Conservation (phyloP, 1,284 basidiomycete species). For the Boletus mariae region DNA sequence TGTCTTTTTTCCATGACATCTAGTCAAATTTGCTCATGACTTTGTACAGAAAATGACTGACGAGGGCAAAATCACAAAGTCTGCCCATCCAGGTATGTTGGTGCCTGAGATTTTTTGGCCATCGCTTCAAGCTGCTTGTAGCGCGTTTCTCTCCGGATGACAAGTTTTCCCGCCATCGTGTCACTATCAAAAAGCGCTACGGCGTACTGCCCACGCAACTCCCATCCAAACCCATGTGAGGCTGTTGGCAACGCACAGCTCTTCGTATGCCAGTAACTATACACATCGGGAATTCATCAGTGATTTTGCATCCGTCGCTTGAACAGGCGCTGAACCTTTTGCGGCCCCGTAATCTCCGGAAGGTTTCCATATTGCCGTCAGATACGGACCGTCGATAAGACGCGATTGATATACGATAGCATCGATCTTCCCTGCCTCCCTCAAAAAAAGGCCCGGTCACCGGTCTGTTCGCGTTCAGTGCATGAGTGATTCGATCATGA, state of each 20-base stretch:
- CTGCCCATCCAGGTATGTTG: slow-evolving; percentile 83
- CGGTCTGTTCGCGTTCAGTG: neutral
- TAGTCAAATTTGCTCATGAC: slow-evolving; percentile 7
- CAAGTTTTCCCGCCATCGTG: slow-evolving; percentile 94
- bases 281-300: neutral
- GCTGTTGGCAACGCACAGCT: neutral
- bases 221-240: slow-evolving; percentile 70
- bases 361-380: neutral
- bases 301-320: neutral
- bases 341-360: neutral
- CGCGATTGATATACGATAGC: neutral
- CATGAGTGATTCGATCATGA: neutral
- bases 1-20: slow-evolving; percentile 16
- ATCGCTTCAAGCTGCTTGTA: slow-evolving; percentile 30
- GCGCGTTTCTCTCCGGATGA: slow-evolving; percentile 97
- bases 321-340: neutral
- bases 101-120: neutral
- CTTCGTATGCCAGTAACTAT: neutral
- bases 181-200: slow-evolving; percentile 91
- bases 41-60: slow-evolving; percentile 73
- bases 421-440: neutral
- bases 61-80: slow-evolving; percentile 81
- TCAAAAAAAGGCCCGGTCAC: neutral
- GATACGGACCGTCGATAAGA: neutral
- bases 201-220: slow-evolving; percentile 85